Evolutionary conservation across 139 green algal genomes (phyloP).

Genomic region (Coelastrella sp.): DNA sequence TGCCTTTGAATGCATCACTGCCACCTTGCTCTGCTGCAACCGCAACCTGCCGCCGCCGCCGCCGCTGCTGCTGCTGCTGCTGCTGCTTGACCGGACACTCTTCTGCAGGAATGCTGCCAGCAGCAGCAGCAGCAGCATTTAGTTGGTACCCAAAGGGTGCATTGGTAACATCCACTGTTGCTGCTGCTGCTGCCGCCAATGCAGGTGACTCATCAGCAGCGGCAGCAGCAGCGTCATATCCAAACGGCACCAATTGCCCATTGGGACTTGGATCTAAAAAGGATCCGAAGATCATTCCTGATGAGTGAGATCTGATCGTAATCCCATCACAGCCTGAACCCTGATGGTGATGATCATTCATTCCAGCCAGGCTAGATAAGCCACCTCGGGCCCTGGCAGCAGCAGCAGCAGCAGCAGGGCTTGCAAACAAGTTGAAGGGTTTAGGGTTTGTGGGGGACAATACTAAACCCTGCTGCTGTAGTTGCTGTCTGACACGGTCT

Average conservation of each 20-base stretch:
- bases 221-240: conserved; percentile 2
- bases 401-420: background rate
- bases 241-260: background rate
- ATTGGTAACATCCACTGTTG: background rate
- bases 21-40: too few species aligned
- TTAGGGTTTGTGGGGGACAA: background rate
- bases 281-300: background rate
- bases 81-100: background rate
- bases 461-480: conserved; percentile 15
- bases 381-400: background rate
- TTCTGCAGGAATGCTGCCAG: background rate
- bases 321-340: background rate
- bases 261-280: background rate
- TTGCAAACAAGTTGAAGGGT: background rate
- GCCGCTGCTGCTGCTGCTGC: background rate
- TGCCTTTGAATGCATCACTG: background rate
- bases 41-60: too few species aligned
- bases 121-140: background rate
- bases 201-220: too few species aligned
- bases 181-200: background rate
- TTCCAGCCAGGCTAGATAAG: background rate
- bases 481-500: background rate
- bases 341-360: background rate
- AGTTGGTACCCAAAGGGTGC: background rate
- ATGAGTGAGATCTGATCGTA: background rate